Conservation (phyloP, 2,329 filamentous ascomycete genomes). For the Cucurbitaria berberidis region DNA sequence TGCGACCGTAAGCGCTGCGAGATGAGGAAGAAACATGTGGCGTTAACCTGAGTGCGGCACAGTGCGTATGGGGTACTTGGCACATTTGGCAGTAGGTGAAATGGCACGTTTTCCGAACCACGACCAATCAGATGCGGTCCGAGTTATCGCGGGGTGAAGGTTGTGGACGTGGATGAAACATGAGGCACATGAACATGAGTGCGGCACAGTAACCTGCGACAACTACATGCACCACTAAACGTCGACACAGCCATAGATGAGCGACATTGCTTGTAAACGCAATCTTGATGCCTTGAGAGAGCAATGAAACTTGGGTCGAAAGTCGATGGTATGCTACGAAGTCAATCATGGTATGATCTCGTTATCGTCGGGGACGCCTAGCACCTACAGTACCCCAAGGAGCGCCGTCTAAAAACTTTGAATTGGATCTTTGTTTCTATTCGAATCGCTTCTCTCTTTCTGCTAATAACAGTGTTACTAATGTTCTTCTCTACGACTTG, state of each 20-base stretch:
- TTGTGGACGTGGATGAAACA: not conserved
- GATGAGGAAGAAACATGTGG: not conserved
- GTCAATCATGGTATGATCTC: too few species aligned
- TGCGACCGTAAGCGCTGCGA: conserved; percentile 5
- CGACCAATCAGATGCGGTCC: not conserved
- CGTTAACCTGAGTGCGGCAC: conserved; percentile 1
- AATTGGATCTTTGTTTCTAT: too few species aligned
- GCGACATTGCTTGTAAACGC: not conserved
- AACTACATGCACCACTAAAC: not conserved
- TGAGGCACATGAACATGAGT: conserved; percentile 5
- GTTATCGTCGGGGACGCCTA: too few species aligned
- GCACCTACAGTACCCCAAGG: too few species aligned
- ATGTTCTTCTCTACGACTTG: too few species aligned
- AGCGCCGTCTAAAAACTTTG: too few species aligned
- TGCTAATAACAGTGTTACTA: too few species aligned
- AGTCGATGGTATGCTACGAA: too few species aligned
- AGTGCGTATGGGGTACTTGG: not conserved
- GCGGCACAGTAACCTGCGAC: conserved; percentile 9
- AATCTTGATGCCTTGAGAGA: too few species aligned
- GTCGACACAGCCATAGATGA: not conserved
- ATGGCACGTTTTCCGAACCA: not conserved
- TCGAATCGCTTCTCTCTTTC: too few species aligned
- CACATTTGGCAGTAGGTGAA: not conserved
- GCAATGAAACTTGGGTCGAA: too few species aligned
- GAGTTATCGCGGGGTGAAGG: too few species aligned